Percentiles rank a stretch among this genome's conserved stretches.
Evolutionary conservation across 257 asterid species (phyloP).

Genomic region (Jasminum sambac): DNA sequence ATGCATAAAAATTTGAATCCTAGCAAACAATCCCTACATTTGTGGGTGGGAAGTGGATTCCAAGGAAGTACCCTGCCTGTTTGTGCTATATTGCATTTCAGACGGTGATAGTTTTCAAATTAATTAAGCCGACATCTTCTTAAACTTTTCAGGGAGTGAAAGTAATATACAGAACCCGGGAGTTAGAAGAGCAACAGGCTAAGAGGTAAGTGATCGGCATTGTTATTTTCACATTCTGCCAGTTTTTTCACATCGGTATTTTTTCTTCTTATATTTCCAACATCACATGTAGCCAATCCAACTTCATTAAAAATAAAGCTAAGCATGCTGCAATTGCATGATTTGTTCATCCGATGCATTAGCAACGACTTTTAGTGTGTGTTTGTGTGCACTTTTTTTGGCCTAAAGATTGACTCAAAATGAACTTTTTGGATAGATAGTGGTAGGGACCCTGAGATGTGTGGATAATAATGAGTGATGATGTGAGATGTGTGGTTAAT

Average conservation of each 20-base stretch:
- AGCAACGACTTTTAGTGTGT: neutral
- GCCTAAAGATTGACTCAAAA: no score
- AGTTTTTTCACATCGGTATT: neutral
- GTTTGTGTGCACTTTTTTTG: no score
- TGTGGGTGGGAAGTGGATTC: neutral
- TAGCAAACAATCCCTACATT: no score
- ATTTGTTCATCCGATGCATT: neutral
- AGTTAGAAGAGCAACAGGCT: constrained; percentile 31
- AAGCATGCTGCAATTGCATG: neutral
- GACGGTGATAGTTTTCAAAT: neutral
- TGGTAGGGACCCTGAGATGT: no score
- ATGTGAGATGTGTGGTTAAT: no score
- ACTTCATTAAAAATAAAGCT: neutral
- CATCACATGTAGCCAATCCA: neutral
- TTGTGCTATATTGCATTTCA: neutral
- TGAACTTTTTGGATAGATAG: no score
- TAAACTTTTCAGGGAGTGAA: constrained; percentile 29
- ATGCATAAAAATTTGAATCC: no score
- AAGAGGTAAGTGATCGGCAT: constrained; percentile 20
- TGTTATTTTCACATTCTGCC: neutral
- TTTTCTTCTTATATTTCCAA: neutral
- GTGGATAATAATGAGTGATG: no score
- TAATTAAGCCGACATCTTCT: neutral
- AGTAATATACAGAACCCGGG: constrained; percentile 27
- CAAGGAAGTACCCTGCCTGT: neutral